Conservation (phyloP, 768 basidiomycete genomes). For the Termitomyces sp. region DNA sequence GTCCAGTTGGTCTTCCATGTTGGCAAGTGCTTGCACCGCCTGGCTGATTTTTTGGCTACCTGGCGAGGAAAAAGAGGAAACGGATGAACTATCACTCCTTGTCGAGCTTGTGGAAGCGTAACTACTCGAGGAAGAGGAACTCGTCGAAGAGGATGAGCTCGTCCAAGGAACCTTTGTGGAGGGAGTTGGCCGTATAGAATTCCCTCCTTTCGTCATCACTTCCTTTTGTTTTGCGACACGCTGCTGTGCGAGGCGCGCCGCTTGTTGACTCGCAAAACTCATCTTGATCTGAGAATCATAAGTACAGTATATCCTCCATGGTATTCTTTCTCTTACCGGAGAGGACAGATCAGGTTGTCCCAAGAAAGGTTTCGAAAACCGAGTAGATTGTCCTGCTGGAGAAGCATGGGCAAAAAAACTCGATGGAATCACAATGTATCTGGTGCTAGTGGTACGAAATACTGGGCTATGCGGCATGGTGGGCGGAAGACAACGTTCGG, state of each 20-base stretch:
- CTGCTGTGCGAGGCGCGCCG: background rate
- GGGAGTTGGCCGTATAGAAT: background rate
- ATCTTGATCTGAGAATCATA: background rate
- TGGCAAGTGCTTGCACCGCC: background rate
- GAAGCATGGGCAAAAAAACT: background rate
- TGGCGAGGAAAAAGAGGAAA: background rate
- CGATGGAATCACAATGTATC: background rate
- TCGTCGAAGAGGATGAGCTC: background rate
- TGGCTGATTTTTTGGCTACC: background rate
- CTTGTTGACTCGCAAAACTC: slow-evolving; percentile 1
- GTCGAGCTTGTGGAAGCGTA: background rate
- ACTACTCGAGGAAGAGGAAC: background rate
- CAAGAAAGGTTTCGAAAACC: background rate
- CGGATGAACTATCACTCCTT: background rate
- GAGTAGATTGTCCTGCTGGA: background rate
- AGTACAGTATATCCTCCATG: background rate
- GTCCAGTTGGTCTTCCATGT: background rate
- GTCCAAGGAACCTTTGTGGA: background rate
- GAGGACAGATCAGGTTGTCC: background rate
- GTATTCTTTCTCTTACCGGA: background rate
- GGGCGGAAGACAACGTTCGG: background rate
- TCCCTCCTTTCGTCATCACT: background rate
- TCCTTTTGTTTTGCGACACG: background rate
- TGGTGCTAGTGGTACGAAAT: background rate
- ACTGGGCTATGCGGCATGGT: background rate